Percentiles rank a stretch among this genome's conserved stretches.
phyloP scores from a whole-genome alignment of 2,329 filamentous ascomycete species.

The Microsporum canis region DNA sequence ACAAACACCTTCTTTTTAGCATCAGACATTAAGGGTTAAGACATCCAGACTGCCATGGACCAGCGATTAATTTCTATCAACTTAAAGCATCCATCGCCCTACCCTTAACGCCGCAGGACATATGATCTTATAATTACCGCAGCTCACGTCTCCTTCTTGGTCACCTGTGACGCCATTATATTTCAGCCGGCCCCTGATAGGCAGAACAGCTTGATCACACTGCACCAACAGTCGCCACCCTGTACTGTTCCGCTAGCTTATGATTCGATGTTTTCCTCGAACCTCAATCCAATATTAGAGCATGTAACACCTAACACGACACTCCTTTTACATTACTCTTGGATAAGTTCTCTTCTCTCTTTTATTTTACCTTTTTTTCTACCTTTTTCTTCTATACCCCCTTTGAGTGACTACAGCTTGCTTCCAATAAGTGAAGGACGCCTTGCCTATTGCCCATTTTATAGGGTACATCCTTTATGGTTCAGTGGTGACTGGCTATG shows the following conservation, averaged over 20 bases:
- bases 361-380: neutral
- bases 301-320: neutral
- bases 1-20: conserved; percentile 74
- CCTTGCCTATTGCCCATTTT: neutral
- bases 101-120: neutral
- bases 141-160: neutral
- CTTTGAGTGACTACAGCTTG: neutral
- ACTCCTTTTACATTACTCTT: neutral
- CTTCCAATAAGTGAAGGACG: neutral
- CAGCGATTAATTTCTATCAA: neutral
- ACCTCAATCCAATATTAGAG: neutral
- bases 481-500: neutral
- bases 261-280: neutral
- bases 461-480: neutral
- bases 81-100: neutral
- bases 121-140: conserved; percentile 2
- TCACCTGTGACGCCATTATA: neutral
- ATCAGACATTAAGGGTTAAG: conserved; percentile 34
- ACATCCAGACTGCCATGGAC: neutral
- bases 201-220: neutral
- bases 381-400: neutral
- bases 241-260: neutral
- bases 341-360: neutral
- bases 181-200: neutral
- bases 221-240: neutral